These are phyloP conservation scores for Alternaria arbusti DNA, from an alignment of 2,329 filamentous ascomycete species.

Conservation along the genomic window DNA sequence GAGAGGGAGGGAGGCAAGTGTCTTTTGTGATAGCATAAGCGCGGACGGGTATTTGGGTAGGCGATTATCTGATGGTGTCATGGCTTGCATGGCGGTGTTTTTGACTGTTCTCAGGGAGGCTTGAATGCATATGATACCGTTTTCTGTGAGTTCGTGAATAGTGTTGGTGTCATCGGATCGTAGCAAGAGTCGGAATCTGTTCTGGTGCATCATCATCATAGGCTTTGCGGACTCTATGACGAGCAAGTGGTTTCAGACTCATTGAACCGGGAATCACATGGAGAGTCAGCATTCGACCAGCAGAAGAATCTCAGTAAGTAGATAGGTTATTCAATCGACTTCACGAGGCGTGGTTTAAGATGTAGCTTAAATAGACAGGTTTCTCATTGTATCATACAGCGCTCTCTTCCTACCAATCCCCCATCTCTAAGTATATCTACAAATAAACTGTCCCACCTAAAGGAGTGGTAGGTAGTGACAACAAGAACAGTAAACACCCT, in stretches of 20 bases:
- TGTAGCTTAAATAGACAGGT: not conserved
- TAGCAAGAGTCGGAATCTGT: not conserved
- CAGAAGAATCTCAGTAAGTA: not conserved
- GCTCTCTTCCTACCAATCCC: not conserved
- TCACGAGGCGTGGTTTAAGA: not conserved
- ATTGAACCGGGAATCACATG: too few relatives aligned
- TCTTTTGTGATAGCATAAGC: constrained; percentile 10
- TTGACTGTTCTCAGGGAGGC: not conserved
- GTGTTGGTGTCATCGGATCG: not conserved
- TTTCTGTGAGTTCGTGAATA: not conserved
- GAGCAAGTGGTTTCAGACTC: not conserved
- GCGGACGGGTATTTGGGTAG: constrained; percentile 1
- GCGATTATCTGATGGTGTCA: not conserved
- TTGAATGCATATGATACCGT: not conserved
- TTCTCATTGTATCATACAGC: not conserved
- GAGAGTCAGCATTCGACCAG: fast-evolving
- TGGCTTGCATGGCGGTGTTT: constrained; percentile 1
- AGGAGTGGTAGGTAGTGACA: not conserved
- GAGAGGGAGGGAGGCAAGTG: not conserved
- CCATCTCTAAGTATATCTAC: not conserved
- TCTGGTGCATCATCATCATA: not conserved
- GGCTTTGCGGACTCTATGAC: not conserved
- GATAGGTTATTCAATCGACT: not conserved
- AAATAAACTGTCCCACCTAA: not conserved
- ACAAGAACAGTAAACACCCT: not conserved